These are phyloP conservation scores for Erythrophleum fordii DNA, from an alignment of 306 rosid genomes.

Conservation along the genomic window DNA sequence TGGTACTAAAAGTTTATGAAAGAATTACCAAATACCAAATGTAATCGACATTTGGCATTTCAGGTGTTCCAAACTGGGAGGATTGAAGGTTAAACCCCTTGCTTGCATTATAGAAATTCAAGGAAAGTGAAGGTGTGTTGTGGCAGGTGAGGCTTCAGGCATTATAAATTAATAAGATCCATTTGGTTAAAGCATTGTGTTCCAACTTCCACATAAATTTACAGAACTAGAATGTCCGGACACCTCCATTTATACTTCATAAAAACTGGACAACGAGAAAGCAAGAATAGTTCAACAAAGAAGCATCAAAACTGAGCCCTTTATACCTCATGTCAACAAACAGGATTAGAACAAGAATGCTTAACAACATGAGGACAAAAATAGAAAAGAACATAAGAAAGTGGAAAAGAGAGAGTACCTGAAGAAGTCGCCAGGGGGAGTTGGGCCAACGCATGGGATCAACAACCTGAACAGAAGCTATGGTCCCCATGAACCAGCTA, in stretches of 20 bases:
- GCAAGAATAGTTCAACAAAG: not conserved
- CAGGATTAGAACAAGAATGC: not conserved
- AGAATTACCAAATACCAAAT: not conserved
- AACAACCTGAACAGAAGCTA: conserved; percentile 80
- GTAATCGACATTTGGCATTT: not conserved
- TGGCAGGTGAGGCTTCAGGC: not conserved
- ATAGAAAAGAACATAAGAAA: not conserved
- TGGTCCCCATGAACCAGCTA: conserved; percentile 98
- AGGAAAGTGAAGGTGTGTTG: not conserved
- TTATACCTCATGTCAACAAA: not conserved
- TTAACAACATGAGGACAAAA: not conserved
- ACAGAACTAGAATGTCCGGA: conserved; percentile 8
- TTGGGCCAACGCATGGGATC: conserved; percentile 92
- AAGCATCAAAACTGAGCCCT: conserved; percentile 3
- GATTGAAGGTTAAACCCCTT: not conserved
- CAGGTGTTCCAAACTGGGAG: not conserved
- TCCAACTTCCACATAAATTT: not conserved
- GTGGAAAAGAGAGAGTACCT: conserved; percentile 52
- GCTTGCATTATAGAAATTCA: not conserved
- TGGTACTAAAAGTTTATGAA: not conserved
- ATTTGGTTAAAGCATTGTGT: not conserved
- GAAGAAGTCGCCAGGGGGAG: conserved; percentile 98
- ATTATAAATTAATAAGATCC: not conserved
- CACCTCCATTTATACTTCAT: not conserved
- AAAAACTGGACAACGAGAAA: not conserved